These are phyloP conservation scores for Candida awuae DNA, from an alignment of 805 yeast species.

Conservation along the genomic window DNA sequence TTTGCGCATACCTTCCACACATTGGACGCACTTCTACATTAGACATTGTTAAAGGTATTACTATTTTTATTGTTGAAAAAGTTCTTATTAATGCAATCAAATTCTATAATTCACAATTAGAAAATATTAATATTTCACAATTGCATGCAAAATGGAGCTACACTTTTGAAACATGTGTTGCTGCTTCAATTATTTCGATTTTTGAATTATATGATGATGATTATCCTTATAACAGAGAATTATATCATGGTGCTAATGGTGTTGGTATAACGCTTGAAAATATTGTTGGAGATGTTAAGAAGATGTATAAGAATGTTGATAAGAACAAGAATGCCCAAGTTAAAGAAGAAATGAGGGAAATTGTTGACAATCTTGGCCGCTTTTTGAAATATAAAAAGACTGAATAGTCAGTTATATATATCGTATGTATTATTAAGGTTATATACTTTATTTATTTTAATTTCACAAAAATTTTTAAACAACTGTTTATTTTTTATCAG, in stretches of 20 bases:
- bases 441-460: no score
- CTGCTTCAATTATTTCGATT: constrained; percentile 56
- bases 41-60: not conserved
- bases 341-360: constrained; percentile 60
- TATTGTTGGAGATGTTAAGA: constrained; percentile 41
- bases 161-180: constrained; percentile 26
- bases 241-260: constrained; percentile 47
- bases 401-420: no score
- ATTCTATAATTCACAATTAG: constrained; percentile 8
- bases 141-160: constrained; percentile 22
- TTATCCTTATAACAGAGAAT: constrained; percentile 57
- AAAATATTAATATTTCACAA: constrained; percentile 11
- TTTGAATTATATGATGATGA: constrained; percentile 80
- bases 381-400: constrained; percentile 68
- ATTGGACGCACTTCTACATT: no score
- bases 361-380: constrained; percentile 55
- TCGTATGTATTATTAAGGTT: constrained; percentile 1
- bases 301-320: constrained; percentile 55
- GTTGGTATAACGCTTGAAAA: constrained; percentile 37
- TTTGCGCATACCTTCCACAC: not conserved
- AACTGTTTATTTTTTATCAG: constrained; percentile 27
- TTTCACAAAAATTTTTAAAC: no score
- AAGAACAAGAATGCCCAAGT: constrained; percentile 50
- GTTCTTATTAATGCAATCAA: constrained; percentile 16
- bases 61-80: constrained; percentile 19